These are phyloP conservation scores for Cercospora sp. DNA, from an alignment of 2,329 filamentous ascomycete species.

Conservation along the genomic window DNA sequence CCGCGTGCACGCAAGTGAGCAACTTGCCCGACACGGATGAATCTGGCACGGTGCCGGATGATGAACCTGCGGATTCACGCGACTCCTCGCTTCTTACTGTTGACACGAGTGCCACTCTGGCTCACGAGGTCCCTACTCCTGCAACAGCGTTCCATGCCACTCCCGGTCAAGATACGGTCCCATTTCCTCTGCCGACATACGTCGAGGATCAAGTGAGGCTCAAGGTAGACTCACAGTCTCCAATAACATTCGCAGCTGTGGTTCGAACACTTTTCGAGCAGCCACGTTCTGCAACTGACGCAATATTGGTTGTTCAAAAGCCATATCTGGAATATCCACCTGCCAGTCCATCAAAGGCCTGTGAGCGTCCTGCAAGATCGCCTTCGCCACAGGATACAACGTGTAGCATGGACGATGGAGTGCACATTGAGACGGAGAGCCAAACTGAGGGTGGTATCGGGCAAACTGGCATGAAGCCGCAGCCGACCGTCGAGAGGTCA, in stretches of 20 bases:
- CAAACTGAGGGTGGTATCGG: neutral
- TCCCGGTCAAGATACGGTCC: neutral
- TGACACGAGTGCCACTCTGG: neutral
- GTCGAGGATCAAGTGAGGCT: slow-evolving; percentile 15
- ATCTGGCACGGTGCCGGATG: neutral
- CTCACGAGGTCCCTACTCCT: neutral
- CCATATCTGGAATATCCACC: slow-evolving; percentile 9
- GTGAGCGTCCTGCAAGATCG: neutral
- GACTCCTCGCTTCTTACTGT: neutral
- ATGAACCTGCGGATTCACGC: neutral
- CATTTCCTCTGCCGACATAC: slow-evolving; percentile 15
- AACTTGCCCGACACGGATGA: neutral
- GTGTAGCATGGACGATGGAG: slow-evolving; percentile 35
- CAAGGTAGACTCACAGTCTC: neutral
- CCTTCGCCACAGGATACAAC: neutral
- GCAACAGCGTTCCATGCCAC: neutral
- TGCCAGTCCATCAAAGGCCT: neutral
- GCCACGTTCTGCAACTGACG: neutral
- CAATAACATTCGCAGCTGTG: slow-evolving; percentile 2
- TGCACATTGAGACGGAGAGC: slow-evolving; percentile 21
- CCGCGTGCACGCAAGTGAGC: neutral
- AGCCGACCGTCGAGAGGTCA: neutral
- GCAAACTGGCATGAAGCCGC: neutral
- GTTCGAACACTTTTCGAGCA: slow-evolving; percentile 12
- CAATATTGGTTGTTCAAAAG: slow-evolving; percentile 12